Conservation (phyloP, 441 rosid genomes). For the Erodium trifolium region DNA sequence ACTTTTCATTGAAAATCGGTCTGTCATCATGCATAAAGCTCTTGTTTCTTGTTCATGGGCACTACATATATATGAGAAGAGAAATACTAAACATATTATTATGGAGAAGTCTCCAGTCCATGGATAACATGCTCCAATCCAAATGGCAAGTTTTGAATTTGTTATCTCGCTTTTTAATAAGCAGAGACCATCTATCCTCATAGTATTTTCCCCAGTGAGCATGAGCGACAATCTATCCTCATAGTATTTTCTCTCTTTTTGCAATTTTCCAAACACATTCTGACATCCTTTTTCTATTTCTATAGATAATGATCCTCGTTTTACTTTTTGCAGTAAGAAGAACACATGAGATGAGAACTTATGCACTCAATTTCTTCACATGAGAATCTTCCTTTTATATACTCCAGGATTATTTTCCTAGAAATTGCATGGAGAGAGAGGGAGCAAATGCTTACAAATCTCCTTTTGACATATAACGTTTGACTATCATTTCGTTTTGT, state of each 20-base stretch:
- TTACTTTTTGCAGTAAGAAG: neutral
- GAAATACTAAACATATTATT: neutral
- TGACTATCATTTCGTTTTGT: slow-evolving; percentile 95
- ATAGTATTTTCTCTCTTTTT: neutral
- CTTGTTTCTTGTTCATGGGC: neutral
- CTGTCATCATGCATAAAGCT: neutral
- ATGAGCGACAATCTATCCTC: neutral
- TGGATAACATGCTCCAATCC: neutral
- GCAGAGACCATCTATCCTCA: neutral
- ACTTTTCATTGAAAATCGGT: neutral
- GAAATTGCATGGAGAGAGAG: neutral
- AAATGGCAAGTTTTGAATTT: neutral
- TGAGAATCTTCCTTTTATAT: neutral
- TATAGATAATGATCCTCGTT: neutral
- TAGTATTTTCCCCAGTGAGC: neutral
- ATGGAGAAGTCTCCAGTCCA: neutral
- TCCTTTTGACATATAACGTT: slow-evolving; percentile 98
- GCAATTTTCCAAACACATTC: neutral
- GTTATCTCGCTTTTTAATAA: neutral
- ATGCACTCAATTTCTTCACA: neutral
- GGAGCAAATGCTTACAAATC: slow-evolving; percentile 62
- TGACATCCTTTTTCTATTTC: neutral
- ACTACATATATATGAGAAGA: neutral
- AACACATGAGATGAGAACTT: neutral
- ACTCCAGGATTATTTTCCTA: neutral